A percentile compares a stretch with the other conserved stretches of the same genome.
phyloP scores from a whole-genome alignment of 2,329 filamentous ascomycete species.

The Colletotrichum sp. region DNA sequence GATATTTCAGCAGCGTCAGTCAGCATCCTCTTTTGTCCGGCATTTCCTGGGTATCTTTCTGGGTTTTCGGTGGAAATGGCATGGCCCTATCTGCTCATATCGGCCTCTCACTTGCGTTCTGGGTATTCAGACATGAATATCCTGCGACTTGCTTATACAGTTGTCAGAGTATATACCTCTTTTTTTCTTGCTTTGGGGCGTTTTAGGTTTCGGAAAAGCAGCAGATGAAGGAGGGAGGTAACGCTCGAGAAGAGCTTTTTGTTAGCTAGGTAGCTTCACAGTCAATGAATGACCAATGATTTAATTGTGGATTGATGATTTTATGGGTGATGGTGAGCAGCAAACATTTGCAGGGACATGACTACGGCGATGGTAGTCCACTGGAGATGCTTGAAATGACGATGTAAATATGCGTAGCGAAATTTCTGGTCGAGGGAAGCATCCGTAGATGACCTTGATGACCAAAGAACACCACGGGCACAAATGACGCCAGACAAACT shows the following conservation, averaged over 20 bases:
- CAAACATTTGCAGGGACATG: neutral
- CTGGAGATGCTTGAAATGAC: too few species aligned
- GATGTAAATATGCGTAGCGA: too few species aligned
- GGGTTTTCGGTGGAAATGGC: neutral
- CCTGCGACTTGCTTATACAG: neutral
- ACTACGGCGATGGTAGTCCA: neutral
- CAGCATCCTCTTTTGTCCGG: neutral
- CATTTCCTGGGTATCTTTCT: neutral
- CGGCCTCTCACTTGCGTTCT: neutral
- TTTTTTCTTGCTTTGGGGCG: slow-evolving; percentile 14
- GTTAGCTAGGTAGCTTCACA: neutral
- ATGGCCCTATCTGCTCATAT: neutral
- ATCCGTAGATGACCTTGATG: too few species aligned
- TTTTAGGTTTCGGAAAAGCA: slow-evolving; percentile 17
- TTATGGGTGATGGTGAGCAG: neutral
- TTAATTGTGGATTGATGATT: neutral
- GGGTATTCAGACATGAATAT: neutral
- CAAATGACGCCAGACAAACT: neutral
- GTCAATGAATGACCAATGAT: neutral
- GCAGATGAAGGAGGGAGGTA: slow-evolving; percentile 16
- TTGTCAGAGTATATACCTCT: slow-evolving; percentile 17
- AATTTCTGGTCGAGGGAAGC: too few species aligned
- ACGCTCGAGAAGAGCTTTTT: neutral
- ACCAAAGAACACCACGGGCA: neutral
- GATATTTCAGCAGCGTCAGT: neutral